Percentiles rank a stretch among this genome's conserved stretches.
These are phyloP conservation scores for Chernovozyma aurita DNA, from an alignment of 1,139 yeast genomes.

Conservation along the genomic window DNA sequence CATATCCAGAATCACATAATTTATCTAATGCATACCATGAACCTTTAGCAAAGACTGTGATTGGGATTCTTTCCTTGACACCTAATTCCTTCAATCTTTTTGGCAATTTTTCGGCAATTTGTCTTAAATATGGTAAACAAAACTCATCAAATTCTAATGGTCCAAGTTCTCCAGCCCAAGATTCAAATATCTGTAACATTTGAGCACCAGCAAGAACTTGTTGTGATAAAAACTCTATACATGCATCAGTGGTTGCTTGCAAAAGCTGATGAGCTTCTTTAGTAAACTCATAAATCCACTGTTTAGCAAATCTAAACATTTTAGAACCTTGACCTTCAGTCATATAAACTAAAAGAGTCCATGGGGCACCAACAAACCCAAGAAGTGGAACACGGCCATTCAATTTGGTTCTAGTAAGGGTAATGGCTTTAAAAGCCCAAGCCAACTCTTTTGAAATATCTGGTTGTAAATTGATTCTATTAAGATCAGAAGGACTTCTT, in stretches of 20 bases:
- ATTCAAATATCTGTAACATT: constrained; percentile 92
- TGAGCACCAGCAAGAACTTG: constrained; percentile 98
- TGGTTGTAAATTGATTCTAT: constrained; percentile 53
- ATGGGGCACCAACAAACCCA: constrained; percentile 97
- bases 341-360: constrained; percentile 96
- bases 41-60: constrained; percentile 91
- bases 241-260: constrained; percentile 80
- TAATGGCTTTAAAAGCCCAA: constrained; percentile 93
- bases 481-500: constrained; percentile 65
- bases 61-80: constrained; percentile 66
- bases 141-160: constrained; percentile 85
- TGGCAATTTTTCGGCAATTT: constrained; percentile 70
- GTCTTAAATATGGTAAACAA: constrained; percentile 80
- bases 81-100: constrained; percentile 68
- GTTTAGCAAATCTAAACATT: constrained; percentile 84
- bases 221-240: constrained; percentile 86
- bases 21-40: constrained; percentile 96
- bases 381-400: constrained; percentile 89
- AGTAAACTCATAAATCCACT: constrained; percentile 84
- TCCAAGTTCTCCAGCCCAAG: constrained; percentile 97
- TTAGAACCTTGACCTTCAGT: constrained; percentile 96
- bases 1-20: constrained; percentile 79
- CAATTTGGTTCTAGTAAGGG: constrained; percentile 77
- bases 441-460: constrained; percentile 75
- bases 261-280: constrained; percentile 67